Conservation (phyloP, 2,329 filamentous ascomycete species). For the Zalaria obscura region DNA sequence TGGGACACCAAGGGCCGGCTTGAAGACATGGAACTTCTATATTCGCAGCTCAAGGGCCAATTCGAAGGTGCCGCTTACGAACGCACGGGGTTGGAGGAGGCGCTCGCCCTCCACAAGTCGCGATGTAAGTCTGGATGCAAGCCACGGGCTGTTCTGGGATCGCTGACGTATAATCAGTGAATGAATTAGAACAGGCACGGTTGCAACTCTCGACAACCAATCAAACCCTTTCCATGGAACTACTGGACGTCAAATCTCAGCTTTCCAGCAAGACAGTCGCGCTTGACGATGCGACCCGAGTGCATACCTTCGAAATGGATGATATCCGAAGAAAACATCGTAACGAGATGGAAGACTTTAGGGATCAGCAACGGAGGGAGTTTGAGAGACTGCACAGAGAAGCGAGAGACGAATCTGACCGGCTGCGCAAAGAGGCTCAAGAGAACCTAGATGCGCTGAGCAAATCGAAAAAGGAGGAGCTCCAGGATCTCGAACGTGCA, state of each 20-base stretch:
- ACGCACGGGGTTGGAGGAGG: slow-evolving; percentile 57
- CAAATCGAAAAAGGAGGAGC: slow-evolving; percentile 51
- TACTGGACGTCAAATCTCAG: slow-evolving; percentile 46
- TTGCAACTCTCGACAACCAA: slow-evolving; percentile 38
- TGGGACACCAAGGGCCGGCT: slow-evolving; percentile 72
- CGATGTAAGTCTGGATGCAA: slow-evolving; percentile 42
- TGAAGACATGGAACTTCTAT: slow-evolving; percentile 61
- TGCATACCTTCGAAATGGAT: slow-evolving; percentile 37
- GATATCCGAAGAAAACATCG: slow-evolving; percentile 39
- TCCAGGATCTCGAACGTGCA: slow-evolving; percentile 49
- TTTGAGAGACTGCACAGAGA: slow-evolving; percentile 40
- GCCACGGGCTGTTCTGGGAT: not conserved
- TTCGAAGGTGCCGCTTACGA: slow-evolving; percentile 56
- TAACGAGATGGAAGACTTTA: slow-evolving; percentile 41
- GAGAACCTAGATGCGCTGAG: slow-evolving; percentile 44
- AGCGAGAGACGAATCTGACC: slow-evolving; percentile 30
- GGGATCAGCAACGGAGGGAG: slow-evolving; percentile 41
- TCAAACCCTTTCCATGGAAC: slow-evolving; percentile 47
- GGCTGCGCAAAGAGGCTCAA: slow-evolving; percentile 26
- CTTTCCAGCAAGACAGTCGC: slow-evolving; percentile 33
- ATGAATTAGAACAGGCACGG: slow-evolving; percentile 41
- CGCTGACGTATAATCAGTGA: slow-evolving; percentile 25
- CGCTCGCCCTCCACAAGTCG: slow-evolving; percentile 58
- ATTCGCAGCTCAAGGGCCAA: slow-evolving; percentile 55
- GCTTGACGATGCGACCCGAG: slow-evolving; percentile 37